Percentiles rank a stretch among this genome's conserved stretches.
Evolutionary conservation across 164 flowering plant genomes (phyloP).

Genomic region (Pachysandra terminalis): DNA sequence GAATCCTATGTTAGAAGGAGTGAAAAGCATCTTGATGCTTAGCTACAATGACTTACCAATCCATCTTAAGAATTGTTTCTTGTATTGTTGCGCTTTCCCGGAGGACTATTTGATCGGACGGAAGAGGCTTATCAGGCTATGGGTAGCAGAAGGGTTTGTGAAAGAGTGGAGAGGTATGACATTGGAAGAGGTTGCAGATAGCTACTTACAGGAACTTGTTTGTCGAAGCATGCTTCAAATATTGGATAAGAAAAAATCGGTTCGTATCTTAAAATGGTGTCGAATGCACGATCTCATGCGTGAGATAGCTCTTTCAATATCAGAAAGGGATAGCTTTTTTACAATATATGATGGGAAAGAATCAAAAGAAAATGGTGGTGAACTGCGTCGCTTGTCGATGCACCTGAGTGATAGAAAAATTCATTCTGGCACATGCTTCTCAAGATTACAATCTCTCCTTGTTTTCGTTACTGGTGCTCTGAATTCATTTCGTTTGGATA

Average conservation of each 20-base stretch:
- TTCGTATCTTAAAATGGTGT: neutral
- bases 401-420: neutral
- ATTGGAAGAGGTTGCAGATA: constrained; percentile 5
- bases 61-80: neutral
- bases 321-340: neutral
- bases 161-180: neutral
- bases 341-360: neutral
- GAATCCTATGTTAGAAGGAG: neutral
- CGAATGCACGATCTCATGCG: constrained; percentile 6
- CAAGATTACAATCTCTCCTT: neutral
- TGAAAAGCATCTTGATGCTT: constrained; percentile 1
- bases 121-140: neutral
- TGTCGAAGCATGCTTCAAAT: constrained; percentile 1
- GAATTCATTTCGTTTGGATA: neutral
- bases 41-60: constrained; percentile 7
- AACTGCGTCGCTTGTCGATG: neutral
- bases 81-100: constrained; percentile 7
- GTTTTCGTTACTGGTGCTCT: neutral
- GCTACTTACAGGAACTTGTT: constrained; percentile 4
- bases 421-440: too few relatives aligned
- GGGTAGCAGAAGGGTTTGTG: constrained; percentile 11
- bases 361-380: neutral
- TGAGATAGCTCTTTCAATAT: constrained; percentile 2
- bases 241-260: neutral
- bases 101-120: neutral